Evolutionary conservation across 2,329 filamentous ascomycete genomes (phyloP).

Genomic region (Aspergillus intermedius): DNA sequence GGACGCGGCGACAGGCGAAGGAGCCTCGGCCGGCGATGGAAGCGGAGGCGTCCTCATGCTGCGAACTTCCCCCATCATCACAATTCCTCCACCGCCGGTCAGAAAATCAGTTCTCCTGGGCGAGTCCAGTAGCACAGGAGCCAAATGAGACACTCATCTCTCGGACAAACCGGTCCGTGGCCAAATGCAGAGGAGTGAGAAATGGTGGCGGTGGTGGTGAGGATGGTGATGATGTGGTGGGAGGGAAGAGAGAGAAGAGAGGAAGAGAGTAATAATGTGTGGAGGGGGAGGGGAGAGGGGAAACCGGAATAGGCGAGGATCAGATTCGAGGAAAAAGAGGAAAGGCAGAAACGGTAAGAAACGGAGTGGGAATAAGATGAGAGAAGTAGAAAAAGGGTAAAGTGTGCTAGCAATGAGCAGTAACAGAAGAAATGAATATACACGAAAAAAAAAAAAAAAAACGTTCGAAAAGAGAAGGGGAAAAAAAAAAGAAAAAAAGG

Average conservation of each 20-base stretch:
- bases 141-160: constrained; percentile 27
- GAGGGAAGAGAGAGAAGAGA: constrained; percentile 3
- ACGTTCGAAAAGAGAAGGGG: background rate
- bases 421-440: background rate
- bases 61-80: constrained; percentile 31
- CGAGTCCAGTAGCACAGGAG: constrained; percentile 25
- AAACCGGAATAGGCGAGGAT: background rate
- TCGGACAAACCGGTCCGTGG: constrained; percentile 19
- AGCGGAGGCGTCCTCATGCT: constrained; percentile 35
- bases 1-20: constrained; percentile 22
- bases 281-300: background rate
- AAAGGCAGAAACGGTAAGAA: background rate
- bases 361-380: background rate
- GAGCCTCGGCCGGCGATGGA: constrained; percentile 33
- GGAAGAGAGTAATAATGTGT: constrained; percentile 1
- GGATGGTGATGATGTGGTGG: background rate
- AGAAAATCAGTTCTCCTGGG: constrained; percentile 28
- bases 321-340: no score
- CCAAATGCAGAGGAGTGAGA: background rate
- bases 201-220: constrained; percentile 1
- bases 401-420: constrained; percentile 3
- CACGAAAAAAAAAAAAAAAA: background rate
- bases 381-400: background rate
- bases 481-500: background rate
- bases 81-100: constrained; percentile 25